Evolutionary conservation across 2,329 filamentous ascomycete species (phyloP).

Genomic region (Alternaria gansuensis): DNA sequence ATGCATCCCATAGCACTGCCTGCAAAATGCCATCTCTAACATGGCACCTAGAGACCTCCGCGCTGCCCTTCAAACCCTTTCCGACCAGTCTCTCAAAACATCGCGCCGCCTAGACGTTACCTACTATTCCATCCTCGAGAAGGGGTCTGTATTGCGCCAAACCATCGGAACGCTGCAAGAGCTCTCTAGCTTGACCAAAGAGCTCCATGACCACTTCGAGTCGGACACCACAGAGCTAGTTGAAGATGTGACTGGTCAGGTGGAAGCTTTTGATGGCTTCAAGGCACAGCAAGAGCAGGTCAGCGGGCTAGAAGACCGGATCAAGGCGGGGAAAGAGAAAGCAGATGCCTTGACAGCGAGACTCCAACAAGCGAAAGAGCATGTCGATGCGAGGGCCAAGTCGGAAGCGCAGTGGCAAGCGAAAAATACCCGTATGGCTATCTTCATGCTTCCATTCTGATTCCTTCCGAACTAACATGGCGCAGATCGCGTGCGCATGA

Average conservation of each 20-base stretch:
- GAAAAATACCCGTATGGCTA: constrained; percentile 59
- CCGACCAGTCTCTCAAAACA: constrained; percentile 67
- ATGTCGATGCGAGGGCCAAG: constrained; percentile 73
- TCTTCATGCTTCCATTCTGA: neutral
- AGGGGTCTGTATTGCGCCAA: constrained; percentile 69
- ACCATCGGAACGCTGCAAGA: constrained; percentile 72
- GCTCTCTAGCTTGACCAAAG: constrained; percentile 68
- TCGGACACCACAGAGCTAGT: constrained; percentile 67
- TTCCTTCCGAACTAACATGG: constrained; percentile 23
- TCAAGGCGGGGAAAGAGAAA: constrained; percentile 67
- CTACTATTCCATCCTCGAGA: constrained; percentile 77
- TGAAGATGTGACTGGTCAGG: constrained; percentile 67
- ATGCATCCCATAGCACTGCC: neutral
- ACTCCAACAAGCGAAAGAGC: constrained; percentile 69
- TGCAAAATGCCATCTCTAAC: constrained; percentile 23
- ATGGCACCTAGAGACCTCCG: constrained; percentile 50
- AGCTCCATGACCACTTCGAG: constrained; percentile 67
- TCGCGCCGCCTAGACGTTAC: constrained; percentile 75
- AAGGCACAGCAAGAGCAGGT: constrained; percentile 72
- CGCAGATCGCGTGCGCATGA: constrained; percentile 64
- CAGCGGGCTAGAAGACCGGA: constrained; percentile 67
- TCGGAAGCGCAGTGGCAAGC: constrained; percentile 74
- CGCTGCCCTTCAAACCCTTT: constrained; percentile 58
- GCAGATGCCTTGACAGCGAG: constrained; percentile 68
- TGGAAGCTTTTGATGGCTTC: constrained; percentile 70